These are phyloP conservation scores for Plasmodium adleri DNA, from an alignment of 169 alveolate genomes.

Conservation along the genomic window DNA sequence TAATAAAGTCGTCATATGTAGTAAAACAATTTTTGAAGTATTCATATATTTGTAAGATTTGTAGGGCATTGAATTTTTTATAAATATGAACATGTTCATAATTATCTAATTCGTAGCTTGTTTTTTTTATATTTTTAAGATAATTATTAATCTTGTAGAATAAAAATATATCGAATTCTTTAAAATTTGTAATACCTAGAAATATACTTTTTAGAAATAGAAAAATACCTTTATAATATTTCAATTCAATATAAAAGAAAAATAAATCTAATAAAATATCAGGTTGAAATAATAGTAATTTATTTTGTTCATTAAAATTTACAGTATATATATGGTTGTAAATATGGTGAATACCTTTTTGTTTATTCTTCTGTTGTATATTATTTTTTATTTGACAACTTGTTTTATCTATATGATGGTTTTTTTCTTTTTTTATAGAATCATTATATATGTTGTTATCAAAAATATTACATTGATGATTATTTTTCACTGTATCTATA, in stretches of 20 bases:
- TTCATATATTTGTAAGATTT: constrained; percentile 41
- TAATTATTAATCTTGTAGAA: constrained; percentile 31
- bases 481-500: neutral
- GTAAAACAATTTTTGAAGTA: constrained; percentile 40
- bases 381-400: no score
- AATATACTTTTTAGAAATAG: constrained; percentile 48
- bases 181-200: constrained; percentile 26
- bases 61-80: constrained; percentile 45
- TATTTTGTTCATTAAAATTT: constrained; percentile 32
- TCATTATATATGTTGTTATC: neutral
- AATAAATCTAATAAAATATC: constrained; percentile 46
- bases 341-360: neutral
- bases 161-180: constrained; percentile 33
- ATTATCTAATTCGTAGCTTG: neutral
- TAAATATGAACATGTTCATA: constrained; percentile 3
- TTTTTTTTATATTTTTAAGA: neutral
- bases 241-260: constrained; percentile 24
- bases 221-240: constrained; percentile 51
- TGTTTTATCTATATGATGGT: neutral
- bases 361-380: no score
- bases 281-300: constrained; percentile 11
- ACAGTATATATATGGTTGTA: neutral
- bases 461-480: neutral
- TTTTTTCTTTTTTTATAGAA: neutral
- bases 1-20: constrained; percentile 50